Base-by-base conservation (phyloP, 352 stramenopile genomes). In the Blastocystis hominis region DNA sequence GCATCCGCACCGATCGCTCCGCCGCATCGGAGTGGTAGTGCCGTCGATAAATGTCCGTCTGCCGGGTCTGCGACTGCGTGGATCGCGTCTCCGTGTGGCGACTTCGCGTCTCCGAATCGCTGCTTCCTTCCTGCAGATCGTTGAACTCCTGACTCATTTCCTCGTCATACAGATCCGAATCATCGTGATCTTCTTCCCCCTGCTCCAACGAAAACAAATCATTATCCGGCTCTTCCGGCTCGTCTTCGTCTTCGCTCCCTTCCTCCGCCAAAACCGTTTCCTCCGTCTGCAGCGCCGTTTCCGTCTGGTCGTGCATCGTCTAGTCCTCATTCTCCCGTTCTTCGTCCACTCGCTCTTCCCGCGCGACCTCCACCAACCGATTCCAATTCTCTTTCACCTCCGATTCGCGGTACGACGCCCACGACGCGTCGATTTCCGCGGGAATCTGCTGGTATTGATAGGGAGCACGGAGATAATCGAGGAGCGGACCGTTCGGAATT, bases 221-320 rank as follows among this genome's bases (percentile, higher is more conserved):
- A 30, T 84, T 84, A 24, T 84, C 72, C n/a, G 50, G 24, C 38
- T 54, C 72, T 7, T 66, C 53, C 10, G 15, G 47, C n/a, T 44
- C 36, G 2, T 78, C 68, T 64, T 66, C 47, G 20, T 17, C 46
- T 64, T 84, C 72, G 15, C 62, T 53, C 34, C 66, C 62, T 5
- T 47, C 72, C 38, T 84, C 72, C 30, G 62, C 40, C 20, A 84
- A 44, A 50, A 53, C 44, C 38, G 40, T 84, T 24, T 66, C 72
- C 34, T 47, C 72, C 36, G 44, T 34, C 17, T 68, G 72, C 20
- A 84, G 40, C 15, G 72, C 72, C 54, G 50, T 64, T 47, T 84
- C 72, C 40, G 72, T 68, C 44, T 68, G 47, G 4, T 84, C 72
- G n/a, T 84, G 72, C 72, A 84, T 84, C 6, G 30, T 66, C 72